A percentile compares a stretch with the other conserved stretches of the same genome.
Evolutionary conservation across 345 rosid genomes (phyloP).

Genomic region (Syzygium grande): DNA sequence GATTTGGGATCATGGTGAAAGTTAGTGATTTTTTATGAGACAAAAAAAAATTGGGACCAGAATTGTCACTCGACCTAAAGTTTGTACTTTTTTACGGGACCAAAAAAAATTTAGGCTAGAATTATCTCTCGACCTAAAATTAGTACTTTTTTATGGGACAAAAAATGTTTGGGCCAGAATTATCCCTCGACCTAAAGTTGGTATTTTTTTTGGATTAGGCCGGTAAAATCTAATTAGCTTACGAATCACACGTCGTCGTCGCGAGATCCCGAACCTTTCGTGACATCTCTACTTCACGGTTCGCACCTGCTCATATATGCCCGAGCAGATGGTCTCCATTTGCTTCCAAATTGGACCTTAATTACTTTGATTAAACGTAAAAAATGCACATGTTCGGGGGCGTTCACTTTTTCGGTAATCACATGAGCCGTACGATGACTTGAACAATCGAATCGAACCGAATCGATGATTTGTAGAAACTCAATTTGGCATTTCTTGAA

Average conservation of each 20-base stretch:
- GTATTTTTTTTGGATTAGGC: no score
- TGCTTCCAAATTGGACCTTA: background rate
- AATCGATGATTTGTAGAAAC: background rate
- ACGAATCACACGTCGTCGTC: background rate
- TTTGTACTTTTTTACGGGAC: no score
- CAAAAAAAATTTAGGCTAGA: no score
- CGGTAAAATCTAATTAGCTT: background rate
- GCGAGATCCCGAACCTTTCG: background rate
- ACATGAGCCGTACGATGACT: background rate
- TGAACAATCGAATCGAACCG: background rate
- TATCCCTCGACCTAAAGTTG: no score
- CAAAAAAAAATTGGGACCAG: no score
- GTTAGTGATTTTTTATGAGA: no score
- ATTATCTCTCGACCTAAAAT: no score
- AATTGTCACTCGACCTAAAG: no score
- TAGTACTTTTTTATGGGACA: no score
- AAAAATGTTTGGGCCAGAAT: no score
- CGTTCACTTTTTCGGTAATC: background rate
- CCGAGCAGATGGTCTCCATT: background rate
- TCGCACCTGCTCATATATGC: background rate
- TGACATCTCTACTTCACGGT: background rate
- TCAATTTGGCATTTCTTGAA: background rate
- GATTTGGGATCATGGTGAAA: no score
- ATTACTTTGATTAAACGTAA: background rate
- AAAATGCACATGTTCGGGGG: background rate